phyloP scores from a whole-genome alignment of 805 yeast genomes.

The Saccharomyces eubayanus region DNA sequence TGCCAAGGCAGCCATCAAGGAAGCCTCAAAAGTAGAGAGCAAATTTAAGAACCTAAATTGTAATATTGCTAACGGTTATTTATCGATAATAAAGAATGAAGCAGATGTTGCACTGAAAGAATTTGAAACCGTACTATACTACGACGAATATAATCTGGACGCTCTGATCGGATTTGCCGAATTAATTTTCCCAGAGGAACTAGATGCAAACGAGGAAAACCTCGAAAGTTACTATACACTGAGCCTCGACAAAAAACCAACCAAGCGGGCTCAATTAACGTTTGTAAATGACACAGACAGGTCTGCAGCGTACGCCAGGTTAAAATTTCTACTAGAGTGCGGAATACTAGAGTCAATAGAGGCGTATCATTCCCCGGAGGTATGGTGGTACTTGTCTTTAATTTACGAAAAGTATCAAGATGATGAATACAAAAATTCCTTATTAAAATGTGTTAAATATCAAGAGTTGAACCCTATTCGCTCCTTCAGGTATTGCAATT shows the following conservation, averaged over 20 bases:
- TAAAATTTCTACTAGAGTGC: slow-evolving; percentile 35
- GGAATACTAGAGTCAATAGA: slow-evolving; percentile 31
- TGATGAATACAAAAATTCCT: slow-evolving; percentile 39
- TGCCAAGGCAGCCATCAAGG: slow-evolving; percentile 62
- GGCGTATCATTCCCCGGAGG: slow-evolving; percentile 45
- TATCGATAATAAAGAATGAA: slow-evolving; percentile 33
- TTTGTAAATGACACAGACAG: slow-evolving; percentile 51
- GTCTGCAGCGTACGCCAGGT: slow-evolving; percentile 52
- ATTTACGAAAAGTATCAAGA: slow-evolving; percentile 56
- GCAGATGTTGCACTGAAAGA: slow-evolving; percentile 47
- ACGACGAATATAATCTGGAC: slow-evolving; percentile 39
- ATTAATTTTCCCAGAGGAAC: slow-evolving; percentile 39
- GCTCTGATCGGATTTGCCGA: slow-evolving; percentile 50
- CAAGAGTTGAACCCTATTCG: slow-evolving; percentile 56
- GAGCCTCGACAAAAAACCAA: background rate
- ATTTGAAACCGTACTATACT: slow-evolving; percentile 54
- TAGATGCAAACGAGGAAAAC: background rate
- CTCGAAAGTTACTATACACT: background rate
- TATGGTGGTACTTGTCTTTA: slow-evolving; percentile 60
- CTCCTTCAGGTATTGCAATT: slow-evolving; percentile 26
- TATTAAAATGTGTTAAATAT: slow-evolving; percentile 58
- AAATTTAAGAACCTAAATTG: slow-evolving; percentile 31
- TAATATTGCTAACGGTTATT: slow-evolving; percentile 20
- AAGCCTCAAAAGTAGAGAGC: slow-evolving; percentile 52
- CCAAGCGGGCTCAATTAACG: slow-evolving; percentile 3